Base-by-base conservation (phyloP, 306 rosid species). In the Neltuma alba region DNA sequence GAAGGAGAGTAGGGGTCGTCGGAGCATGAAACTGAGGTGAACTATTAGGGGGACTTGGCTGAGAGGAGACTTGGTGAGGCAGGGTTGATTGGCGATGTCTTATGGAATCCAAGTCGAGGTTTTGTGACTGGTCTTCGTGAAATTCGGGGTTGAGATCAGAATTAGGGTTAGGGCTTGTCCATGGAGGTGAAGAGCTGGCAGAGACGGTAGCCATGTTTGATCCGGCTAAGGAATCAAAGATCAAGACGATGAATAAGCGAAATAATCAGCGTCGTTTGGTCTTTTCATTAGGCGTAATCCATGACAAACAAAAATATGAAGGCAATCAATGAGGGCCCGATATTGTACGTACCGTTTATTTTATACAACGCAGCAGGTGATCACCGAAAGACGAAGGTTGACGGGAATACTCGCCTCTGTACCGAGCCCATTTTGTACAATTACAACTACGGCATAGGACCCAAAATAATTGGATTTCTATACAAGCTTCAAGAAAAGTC, bases 1-100 rank as follows among this genome's bases (percentile, higher is more conserved):
- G 89, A 38, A 92, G 87, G 4, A 91, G 83, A 34, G 89, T 72
- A 2, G 87, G 90, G 13, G 81, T 23, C n/a, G 50, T 36, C 18
- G 77, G 66, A 5, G 71, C 7, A 1, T 75, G 40, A 10, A 64
- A 3, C 47, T 72, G 82, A 21, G 82, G 85, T 2, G 87, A 42
- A 7, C 67, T 12, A 1, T 61, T 7, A 10, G 74, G 31, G 7
- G 9, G 27, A 34, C 38, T 4, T 14, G 31, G 82, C 5, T 52
- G 48, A 57, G 60, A 42, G 38, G 63, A 18, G 13, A 7, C 9
- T 25, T 31, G 38, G 21, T 23, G 84, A 12, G 70, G 48, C 12
- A 45, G 76, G 18, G 71, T 63, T 55, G 85, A 61, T 36, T 79
- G 85, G 55, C 70, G 60, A 0, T 79, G 71, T 71, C 72, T 33